Evolutionary conservation across 306 rosid species (phyloP), one percentile per base, ranked within the genome.

Genomic region (Potentilla sterilis): DNA sequence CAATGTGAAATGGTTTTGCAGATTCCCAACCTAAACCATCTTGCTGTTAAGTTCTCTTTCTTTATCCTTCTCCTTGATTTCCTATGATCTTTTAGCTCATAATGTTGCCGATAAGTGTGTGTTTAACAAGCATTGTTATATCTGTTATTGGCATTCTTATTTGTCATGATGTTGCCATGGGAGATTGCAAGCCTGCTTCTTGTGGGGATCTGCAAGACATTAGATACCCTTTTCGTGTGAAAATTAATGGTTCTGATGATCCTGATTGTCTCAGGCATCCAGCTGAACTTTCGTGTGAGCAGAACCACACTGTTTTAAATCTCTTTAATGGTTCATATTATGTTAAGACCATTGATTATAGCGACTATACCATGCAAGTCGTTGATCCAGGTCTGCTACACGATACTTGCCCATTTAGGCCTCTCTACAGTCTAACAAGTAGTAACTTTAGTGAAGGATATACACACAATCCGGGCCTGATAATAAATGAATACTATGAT

Each of bases 151-250:
- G 35, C 78, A 34, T 62, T 54, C 14, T 4, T 4, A 43, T n/a
- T 44, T 13, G n/a, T 7, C 40, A 40, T 2, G 9, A 21, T 2
- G 37, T 5, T 38, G 76, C 76, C 21, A 55, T 6, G 22, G 52
- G 11, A 21, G 76, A 72, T 0, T 37, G 22, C 4, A 1, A 0
- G 8, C 24, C 0, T 8, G 15, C 76, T 5, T 46, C 67, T 1
- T 87, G 88, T 16, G 83, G 81, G 37, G 76, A 72, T 52, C 51
- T 72, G 0, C 37, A 0, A 6, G 51, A 72, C 75, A 38, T 72
- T 38, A 40, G 5, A 14, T 72, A 52, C 38, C 75, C 75, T 4
- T 72, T 72, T 55, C 2, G 52, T 52, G 15, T 72, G 40, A 72
- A 15, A 13, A 72, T 9, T 64, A 38, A 1, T 21, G 24, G 10